A percentile compares a stretch with the other conserved stretches of the same genome.
Conservation (phyloP, 192 early-diverging fungal genomes). For the Coemansia sp. region DNA sequence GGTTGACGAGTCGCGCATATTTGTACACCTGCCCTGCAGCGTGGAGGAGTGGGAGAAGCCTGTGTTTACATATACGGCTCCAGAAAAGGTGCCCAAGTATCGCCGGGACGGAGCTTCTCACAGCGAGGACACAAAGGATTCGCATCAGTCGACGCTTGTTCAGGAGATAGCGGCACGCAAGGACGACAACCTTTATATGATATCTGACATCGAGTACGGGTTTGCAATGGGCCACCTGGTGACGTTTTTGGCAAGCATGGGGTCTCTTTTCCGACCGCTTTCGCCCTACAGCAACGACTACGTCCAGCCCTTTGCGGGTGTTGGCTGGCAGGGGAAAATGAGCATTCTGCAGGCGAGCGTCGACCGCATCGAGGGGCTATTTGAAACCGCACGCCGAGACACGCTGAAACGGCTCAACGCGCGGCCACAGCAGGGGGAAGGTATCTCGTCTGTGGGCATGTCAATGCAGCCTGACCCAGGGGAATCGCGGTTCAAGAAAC, state of each 20-base stretch:
- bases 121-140: conserved; percentile 19
- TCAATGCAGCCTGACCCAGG: neutral
- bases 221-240: conserved; percentile 55
- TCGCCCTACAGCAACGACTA: conserved; percentile 55
- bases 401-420: conserved; percentile 27
- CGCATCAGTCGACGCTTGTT: conserved; percentile 18
- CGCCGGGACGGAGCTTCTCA: conserved; percentile 35
- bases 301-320: conserved; percentile 30
- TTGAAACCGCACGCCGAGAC: conserved; percentile 43
- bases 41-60: conserved; percentile 48
- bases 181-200: conserved; percentile 42
- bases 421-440: neutral
- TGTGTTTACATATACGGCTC: conserved; percentile 42
- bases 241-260: conserved; percentile 49
- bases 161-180: conserved; percentile 43
- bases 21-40: conserved; percentile 48
- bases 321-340: conserved; percentile 34
- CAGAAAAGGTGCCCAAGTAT: conserved; percentile 35
- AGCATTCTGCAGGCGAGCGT: conserved; percentile 35
- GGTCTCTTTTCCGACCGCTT: conserved; percentile 46
- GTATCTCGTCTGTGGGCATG: neutral
- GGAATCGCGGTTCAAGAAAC: neutral
- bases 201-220: conserved; percentile 55
- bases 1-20: conserved; percentile 51
- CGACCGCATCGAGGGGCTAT: conserved; percentile 42